Conservation (phyloP, 139 green algal genomes). For the Chlamydomonas eustigma region DNA sequence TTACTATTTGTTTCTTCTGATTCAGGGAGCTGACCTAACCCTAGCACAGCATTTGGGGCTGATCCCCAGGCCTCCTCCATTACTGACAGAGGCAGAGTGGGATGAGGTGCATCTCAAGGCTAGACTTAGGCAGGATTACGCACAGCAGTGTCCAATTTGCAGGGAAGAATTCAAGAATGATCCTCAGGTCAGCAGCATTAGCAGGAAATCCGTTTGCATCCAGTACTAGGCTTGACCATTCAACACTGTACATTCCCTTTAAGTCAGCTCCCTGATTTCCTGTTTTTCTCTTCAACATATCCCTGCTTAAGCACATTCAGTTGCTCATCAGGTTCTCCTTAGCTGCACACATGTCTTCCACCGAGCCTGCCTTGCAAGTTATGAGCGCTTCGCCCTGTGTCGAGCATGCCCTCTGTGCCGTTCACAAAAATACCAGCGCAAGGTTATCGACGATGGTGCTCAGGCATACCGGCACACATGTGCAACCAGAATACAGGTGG, state of each 20-base stretch:
- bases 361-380: slow-evolving; percentile 52
- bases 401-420: slow-evolving; percentile 65
- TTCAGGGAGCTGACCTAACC: slow-evolving; percentile 34
- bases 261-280: too few species aligned
- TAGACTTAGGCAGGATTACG: slow-evolving; percentile 29
- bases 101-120: slow-evolving; percentile 24
- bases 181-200: slow-evolving; percentile 10
- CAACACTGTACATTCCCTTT: too few species aligned
- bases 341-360: slow-evolving; percentile 68
- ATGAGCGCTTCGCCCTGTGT: slow-evolving; percentile 45
- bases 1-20: too few species aligned
- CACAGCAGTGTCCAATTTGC: slow-evolving; percentile 54
- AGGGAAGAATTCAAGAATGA: slow-evolving; percentile 46
- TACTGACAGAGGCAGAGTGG: slow-evolving; percentile 37
- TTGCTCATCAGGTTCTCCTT: slow-evolving; percentile 63
- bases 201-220: neutral
- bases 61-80: slow-evolving; percentile 29
- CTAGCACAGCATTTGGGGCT: slow-evolving; percentile 57
- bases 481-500: slow-evolving; percentile 31
- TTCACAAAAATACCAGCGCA: slow-evolving; percentile 58
- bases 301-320: too few species aligned
- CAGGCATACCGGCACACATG: slow-evolving; percentile 35
- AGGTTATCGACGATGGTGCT: slow-evolving; percentile 45
- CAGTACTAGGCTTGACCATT: neutral
- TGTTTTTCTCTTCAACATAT: too few species aligned